Percentiles rank a stretch among this genome's conserved stretches.
Conservation (phyloP, 306 rosid genomes). For the Luffa acutangula region DNA sequence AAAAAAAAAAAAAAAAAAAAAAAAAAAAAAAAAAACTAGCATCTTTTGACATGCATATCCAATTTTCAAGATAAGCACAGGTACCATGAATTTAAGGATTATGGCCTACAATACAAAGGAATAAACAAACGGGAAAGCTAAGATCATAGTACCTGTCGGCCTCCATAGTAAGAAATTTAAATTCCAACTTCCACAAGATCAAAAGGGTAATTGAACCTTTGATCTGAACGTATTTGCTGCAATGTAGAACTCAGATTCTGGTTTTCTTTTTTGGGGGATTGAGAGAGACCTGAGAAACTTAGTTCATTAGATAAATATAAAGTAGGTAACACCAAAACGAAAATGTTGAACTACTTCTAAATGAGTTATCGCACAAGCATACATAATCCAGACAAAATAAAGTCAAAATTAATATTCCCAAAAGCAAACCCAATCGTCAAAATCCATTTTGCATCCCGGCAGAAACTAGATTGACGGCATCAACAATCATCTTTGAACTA, state of each 20-base stretch:
- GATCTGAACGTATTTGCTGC: not conserved
- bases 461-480: not conserved
- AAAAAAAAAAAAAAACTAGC: not conserved
- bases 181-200: not conserved
- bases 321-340: not conserved
- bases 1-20: too few relatives aligned
- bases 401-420: not conserved
- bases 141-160: slow-evolving; percentile 22
- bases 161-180: slow-evolving; percentile 18
- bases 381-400: not conserved
- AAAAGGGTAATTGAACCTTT: not conserved
- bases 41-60: not conserved
- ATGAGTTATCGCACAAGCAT: not conserved
- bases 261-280: not conserved
- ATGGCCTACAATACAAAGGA: not conserved
- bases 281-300: not conserved
- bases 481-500: not conserved
- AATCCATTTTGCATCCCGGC: not conserved
- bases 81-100: not conserved
- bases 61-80: not conserved
- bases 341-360: not conserved
- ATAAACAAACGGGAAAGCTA: not conserved
- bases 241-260: not conserved
- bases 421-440: not conserved
- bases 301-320: not conserved